Conservation (phyloP, 2,329 filamentous ascomycete species). For the Botrytis deweyae region DNA sequence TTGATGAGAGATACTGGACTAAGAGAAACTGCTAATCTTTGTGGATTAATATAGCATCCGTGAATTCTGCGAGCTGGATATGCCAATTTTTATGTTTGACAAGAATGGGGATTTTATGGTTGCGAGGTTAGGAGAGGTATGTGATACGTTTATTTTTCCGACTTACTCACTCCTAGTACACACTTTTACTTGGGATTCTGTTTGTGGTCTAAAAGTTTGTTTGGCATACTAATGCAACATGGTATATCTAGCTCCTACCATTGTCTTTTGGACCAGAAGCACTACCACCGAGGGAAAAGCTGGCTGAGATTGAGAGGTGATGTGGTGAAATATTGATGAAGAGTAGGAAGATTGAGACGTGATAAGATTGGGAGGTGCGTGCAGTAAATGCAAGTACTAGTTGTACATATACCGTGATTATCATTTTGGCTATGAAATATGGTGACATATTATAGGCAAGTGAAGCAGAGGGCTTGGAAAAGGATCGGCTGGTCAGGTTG, state of each 20-base stretch:
- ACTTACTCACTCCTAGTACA: not conserved
- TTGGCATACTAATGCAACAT: not conserved
- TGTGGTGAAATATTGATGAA: not conserved
- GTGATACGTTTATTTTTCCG: conserved; percentile 24
- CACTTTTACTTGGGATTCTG: not conserved
- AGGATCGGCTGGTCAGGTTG: not conserved
- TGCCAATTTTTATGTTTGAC: conserved; percentile 91
- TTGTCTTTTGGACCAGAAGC: conserved; percentile 21
- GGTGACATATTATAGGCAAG: not conserved
- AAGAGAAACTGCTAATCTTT: not conserved
- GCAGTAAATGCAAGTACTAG: not conserved
- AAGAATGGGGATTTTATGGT: conserved; percentile 72
- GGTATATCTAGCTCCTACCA: conserved; percentile 2
- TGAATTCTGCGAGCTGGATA: conserved; percentile 68
- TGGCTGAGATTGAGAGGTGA: not conserved
- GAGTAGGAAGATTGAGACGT: not conserved
- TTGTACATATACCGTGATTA: not conserved
- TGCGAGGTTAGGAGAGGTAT: conserved; percentile 65
- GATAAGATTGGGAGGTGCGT: not conserved
- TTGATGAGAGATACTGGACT: not conserved
- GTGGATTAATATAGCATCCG: conserved; percentile 58
- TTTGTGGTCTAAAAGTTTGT: not conserved
- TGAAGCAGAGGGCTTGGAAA: not conserved
- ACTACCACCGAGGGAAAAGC: not conserved
- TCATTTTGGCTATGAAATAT: not conserved